Evolutionary conservation across 345 rosid genomes (phyloP).

Genomic region (Brassica juncea): DNA sequence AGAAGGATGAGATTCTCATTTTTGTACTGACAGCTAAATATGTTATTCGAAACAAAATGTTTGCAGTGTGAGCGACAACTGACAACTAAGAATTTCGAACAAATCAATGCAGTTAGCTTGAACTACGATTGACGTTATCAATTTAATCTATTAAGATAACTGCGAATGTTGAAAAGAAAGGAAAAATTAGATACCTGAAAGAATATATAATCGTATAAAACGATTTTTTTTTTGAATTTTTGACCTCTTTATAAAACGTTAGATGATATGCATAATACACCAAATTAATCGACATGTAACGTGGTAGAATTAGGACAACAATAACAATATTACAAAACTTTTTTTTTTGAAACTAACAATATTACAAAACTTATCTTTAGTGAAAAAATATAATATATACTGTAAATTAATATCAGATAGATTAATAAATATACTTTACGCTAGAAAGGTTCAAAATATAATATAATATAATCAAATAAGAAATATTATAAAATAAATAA

Average conservation of each 20-base stretch:
- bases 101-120: not conserved
- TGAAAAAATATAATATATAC: not conserved
- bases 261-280: not conserved
- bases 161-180: not conserved
- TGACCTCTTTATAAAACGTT: not conserved
- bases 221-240: not conserved
- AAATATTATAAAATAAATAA: no score
- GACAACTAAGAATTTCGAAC: not conserved
- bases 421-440: no score
- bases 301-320: not conserved
- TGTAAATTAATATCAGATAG: no score
- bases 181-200: not conserved
- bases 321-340: no score
- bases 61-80: not conserved
- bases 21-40: not conserved
- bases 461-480: no score
- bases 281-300: not conserved
- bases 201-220: not conserved
- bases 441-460: no score
- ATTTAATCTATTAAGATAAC: not conserved
- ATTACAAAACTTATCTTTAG: not conserved
- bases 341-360: not conserved
- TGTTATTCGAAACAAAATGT: not conserved
- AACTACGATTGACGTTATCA: not conserved
- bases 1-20: not conserved